Base-by-base conservation (phyloP, 192 early-diverging fungal species). In the Mortierella hygrophila region DNA sequence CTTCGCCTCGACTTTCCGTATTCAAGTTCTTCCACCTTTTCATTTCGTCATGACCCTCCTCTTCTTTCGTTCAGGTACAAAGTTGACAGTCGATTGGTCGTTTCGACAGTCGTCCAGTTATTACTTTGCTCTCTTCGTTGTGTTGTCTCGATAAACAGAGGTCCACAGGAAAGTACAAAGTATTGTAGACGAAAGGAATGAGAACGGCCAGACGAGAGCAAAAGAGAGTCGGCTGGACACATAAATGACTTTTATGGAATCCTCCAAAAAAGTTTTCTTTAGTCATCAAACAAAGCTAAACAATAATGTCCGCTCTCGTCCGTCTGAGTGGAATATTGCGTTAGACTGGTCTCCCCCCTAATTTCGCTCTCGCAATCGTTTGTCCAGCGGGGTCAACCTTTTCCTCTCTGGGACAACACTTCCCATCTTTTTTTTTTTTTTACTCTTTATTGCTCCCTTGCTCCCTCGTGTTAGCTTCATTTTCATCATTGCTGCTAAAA, bases 301-400 rank as follows among this genome's bases (percentile, higher is more conserved):
- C 35, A 57, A 15, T 3, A 65, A 11, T 1, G 6, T 32, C 29
- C 29, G 29, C 29, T 65, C 60, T 32, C 60, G 2, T 65, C 9
- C 26, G 15, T 32, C 26, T 65, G 26, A 35, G 35, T 35, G 35
- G 26, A 26, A 0, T 63, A 32, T 32, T 63, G 60, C 60, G 60
- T 65, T 65, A 60, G 55, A 60, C n/a, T 26, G 0, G 23, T 29
- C 11, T 65, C n/a, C n/a, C 16, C 23, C 23, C 13, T 32, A 65
- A 65, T 65, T 63, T 65, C 60, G 29, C 11, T 65, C 60, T 29
- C 29, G 60, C n/a, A 13, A 35, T 65, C 60, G 10, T 65, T 65
- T 65, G 60, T 65, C 60, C 60, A 65, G 60, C 60, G 60, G 60
- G 60, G 29, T 65, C 60, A 65, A 65, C 29, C 35, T 65, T 65